Conservation (phyloP, 768 basidiomycete species). For the Saitozyma sp. region DNA sequence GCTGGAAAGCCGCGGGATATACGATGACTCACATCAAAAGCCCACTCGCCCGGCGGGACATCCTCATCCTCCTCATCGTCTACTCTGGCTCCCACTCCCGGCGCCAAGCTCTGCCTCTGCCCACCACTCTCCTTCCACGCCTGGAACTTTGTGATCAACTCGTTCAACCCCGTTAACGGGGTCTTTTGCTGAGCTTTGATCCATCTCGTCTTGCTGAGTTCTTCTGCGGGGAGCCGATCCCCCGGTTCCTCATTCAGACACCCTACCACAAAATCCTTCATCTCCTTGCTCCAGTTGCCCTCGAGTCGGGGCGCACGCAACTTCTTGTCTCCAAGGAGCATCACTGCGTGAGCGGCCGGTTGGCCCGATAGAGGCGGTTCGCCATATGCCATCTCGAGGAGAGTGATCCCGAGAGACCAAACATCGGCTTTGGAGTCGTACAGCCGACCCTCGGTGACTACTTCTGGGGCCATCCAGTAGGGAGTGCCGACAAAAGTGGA, state of each 20-base stretch:
- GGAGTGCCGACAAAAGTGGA: slow-evolving; percentile 97
- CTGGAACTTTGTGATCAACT: slow-evolving; percentile 76
- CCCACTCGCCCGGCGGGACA: slow-evolving; percentile 48
- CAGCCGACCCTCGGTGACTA: slow-evolving; percentile 78
- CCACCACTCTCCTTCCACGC: slow-evolving; percentile 68
- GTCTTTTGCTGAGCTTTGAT: slow-evolving; percentile 73
- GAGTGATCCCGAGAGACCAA: slow-evolving; percentile 94
- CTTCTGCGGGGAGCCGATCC: slow-evolving; percentile 85
- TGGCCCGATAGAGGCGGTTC: slow-evolving; percentile 88
- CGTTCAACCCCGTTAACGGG: slow-evolving; percentile 69
- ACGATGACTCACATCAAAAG: slow-evolving; percentile 45
- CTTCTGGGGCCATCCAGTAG: slow-evolving; percentile 99
- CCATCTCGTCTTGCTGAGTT: slow-evolving; percentile 79
- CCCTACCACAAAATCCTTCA: slow-evolving; percentile 80
- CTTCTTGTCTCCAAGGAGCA: slow-evolving; percentile 71
- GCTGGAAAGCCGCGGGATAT: no score
- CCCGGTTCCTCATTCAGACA: slow-evolving; percentile 77
- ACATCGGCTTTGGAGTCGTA: slow-evolving; percentile 98
- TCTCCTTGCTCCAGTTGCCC: slow-evolving; percentile 76
- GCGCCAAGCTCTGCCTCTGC: slow-evolving; percentile 70
- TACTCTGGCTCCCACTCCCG: slow-evolving; percentile 56
- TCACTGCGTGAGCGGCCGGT: slow-evolving; percentile 80
- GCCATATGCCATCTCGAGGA: slow-evolving; percentile 97
- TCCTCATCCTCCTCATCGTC: slow-evolving; percentile 57
- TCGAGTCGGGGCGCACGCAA: slow-evolving; percentile 75